A percentile compares a stretch with the other conserved stretches of the same genome.
phyloP scores from a whole-genome alignment of 768 basidiomycete species.

The Paxillus involutus region DNA sequence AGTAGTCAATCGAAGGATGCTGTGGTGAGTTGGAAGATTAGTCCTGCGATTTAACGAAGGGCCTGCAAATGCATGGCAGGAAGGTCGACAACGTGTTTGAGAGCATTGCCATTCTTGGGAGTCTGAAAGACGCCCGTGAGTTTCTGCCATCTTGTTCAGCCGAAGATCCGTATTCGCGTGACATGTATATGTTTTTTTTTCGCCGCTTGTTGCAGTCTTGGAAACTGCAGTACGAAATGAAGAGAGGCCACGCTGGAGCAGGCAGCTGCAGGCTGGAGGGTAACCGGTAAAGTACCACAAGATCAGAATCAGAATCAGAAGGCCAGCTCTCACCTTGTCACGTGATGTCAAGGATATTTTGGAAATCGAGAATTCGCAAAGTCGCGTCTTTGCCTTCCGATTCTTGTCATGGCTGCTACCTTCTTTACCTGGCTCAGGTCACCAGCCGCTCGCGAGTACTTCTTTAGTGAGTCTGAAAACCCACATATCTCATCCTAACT shows the following conservation, averaged over 20 bases:
- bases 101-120: conserved; percentile 35
- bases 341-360: conserved; percentile 1
- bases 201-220: neutral
- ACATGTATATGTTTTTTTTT: neutral
- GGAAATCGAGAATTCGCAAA: neutral
- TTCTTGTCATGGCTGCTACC: conserved; percentile 66
- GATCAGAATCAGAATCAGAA: neutral
- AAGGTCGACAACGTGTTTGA: conserved; percentile 25
- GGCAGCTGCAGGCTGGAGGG: too few relatives aligned
- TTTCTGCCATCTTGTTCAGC: conserved; percentile 10
- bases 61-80: conserved; percentile 22
- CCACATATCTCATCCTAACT: neutral
- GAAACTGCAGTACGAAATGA: neutral
- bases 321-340: neutral
- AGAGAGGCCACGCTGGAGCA: neutral
- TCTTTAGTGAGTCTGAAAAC: conserved; percentile 74
- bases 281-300: too few relatives aligned
- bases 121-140: neutral
- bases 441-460: conserved; percentile 90
- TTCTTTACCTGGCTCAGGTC: conserved; percentile 90
- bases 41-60: conserved; percentile 12
- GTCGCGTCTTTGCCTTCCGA: neutral
- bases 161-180: neutral
- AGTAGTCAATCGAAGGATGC: conserved; percentile 1
- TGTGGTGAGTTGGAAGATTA: conserved; percentile 4